These are phyloP conservation scores for Tilletiopsis washingtonensis DNA, from an alignment of 1,284 basidiomycete genomes.

Conservation along the genomic window DNA sequence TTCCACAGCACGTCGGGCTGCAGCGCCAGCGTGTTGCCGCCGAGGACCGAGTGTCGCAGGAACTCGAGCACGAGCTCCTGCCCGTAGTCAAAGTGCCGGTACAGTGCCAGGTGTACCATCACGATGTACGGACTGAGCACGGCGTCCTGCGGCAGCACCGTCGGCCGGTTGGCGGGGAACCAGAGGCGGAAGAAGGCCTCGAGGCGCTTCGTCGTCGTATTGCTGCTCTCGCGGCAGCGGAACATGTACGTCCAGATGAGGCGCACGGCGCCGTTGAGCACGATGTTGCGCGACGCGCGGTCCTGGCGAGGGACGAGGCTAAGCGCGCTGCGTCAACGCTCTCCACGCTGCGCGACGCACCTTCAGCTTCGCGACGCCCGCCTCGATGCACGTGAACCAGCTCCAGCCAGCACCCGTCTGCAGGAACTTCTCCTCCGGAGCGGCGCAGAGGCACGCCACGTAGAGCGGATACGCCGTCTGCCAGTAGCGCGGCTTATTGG, in stretches of 20 bases:
- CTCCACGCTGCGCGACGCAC: constrained; percentile 62
- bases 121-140: constrained; percentile 68
- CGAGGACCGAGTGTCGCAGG: constrained; percentile 28
- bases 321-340: constrained; percentile 76
- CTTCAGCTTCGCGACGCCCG: constrained; percentile 68
- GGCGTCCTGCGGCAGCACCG: constrained; percentile 65
- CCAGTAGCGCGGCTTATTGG: constrained; percentile 85
- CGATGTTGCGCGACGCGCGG: constrained; percentile 61
- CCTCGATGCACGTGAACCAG: constrained; percentile 57
- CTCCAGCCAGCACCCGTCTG: constrained; percentile 51
- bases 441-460: constrained; percentile 75
- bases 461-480: constrained; percentile 75
- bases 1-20: constrained; percentile 36
- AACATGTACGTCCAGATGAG: constrained; percentile 90
- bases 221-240: constrained; percentile 75
- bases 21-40: constrained; percentile 32
- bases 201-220: constrained; percentile 68
- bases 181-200: constrained; percentile 69
- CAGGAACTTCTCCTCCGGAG: constrained; percentile 75
- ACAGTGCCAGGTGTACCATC: constrained; percentile 73
- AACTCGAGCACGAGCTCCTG: constrained; percentile 62
- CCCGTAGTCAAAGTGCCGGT: constrained; percentile 78
- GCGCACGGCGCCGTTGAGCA: constrained; percentile 75
- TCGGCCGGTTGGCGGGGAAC: constrained; percentile 65
- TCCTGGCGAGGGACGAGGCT: constrained; percentile 96